These are phyloP conservation scores for Obelidium mucronatum DNA, from an alignment of 192 early-diverging fungal species.

Conservation along the genomic window DNA sequence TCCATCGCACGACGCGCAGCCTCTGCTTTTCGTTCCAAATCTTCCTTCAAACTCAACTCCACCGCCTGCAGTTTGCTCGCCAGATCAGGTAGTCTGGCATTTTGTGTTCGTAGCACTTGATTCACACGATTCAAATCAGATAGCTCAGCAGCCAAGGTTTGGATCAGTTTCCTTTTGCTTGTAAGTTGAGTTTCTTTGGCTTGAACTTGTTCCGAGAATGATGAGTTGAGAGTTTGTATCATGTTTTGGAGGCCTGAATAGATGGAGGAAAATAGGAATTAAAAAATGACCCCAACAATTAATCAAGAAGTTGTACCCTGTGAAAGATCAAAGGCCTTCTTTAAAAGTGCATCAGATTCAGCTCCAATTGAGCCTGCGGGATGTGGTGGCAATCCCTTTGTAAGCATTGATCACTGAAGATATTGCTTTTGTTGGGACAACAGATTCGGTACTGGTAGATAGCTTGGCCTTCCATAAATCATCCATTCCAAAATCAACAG, in stretches of 20 bases:
- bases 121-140: constrained; percentile 47
- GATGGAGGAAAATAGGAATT: background rate
- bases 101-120: constrained; percentile 43
- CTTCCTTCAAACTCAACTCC: constrained; percentile 45
- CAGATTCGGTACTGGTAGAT: too few species aligned
- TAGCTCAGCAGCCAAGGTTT: constrained; percentile 47
- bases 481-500: constrained; percentile 70
- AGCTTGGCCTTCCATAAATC: too few species aligned
- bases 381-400: too few species aligned
- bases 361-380: background rate
- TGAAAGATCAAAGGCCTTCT: constrained; percentile 20
- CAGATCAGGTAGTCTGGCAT: constrained; percentile 49
- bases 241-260: background rate
- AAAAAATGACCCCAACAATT: background rate
- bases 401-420: too few species aligned
- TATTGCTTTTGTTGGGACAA: too few species aligned
- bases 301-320: constrained; percentile 1
- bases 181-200: constrained; percentile 39
- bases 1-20: constrained; percentile 15
- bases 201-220: constrained; percentile 39
- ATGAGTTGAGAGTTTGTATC: constrained; percentile 17
- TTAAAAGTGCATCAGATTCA: background rate
- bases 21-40: constrained; percentile 27
- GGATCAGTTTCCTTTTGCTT: constrained; percentile 43
- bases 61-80: constrained; percentile 40